Base-by-base conservation (phyloP, 371 early-diverging fungal species). In the Rhizomucor pusillus region DNA sequence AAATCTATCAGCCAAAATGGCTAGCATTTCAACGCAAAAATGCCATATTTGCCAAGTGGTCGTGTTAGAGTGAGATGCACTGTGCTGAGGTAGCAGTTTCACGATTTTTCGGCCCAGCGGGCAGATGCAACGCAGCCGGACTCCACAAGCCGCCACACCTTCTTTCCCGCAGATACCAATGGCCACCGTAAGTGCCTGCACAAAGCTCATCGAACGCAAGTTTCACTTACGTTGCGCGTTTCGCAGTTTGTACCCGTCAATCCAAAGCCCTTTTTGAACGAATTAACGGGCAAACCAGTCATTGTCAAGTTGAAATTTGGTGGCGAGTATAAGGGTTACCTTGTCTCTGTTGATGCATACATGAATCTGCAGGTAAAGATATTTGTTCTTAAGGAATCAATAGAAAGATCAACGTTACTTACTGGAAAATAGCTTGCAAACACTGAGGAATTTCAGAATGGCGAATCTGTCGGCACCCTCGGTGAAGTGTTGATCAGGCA, bases 251-350 rank as follows among this genome's bases (percentile, higher is more conserved):
- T 83, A 43, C 96, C 95, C 23, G 91, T 95, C 51, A 99, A 99
- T 75, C 99, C 99, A 45, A 93, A 91, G 71, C 99, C 98, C 11
- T 98, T 95, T 70, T 82, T 99, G 48, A 91, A 88, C 60, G 90
- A 89, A 47, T 83, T 95, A 37, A 93, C 92, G 24, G 97, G 96
- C 47, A 92, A 95, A 66, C 85, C 94, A 23, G 88, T 97, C 3
- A 73, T 93, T 53, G 91, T 93, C 58, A 91, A 90, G 75, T 80
- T 97, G 63, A 99, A 99, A 83, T 99, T 98, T 97, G 97, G 97
- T 54, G 88, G 90, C 75, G 97, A 97, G 70, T 99, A 99, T 86
- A 92, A 93, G 66, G 99, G 97, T 3, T 81, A 85, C 60, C 80
- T 99, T 54, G 80, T 84, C 34, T 91, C 95, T 5, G 89, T 94